Base-by-base conservation (phyloP, 2,329 filamentous ascomycete species). In the Fusarium heterosporum region DNA sequence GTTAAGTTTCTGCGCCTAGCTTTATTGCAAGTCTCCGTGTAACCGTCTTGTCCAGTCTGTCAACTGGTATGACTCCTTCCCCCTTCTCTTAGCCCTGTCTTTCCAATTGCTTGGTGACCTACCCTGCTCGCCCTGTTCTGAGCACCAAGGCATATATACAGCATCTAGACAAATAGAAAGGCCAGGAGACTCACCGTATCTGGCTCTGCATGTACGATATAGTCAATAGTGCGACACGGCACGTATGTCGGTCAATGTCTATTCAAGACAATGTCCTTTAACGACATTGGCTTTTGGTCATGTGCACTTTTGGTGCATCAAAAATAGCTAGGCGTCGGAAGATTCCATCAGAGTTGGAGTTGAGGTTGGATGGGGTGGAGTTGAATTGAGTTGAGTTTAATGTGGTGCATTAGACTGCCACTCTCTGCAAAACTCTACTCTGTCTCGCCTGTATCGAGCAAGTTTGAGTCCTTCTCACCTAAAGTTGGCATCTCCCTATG, bases 121-220 rank as follows among this genome's bases (percentile, higher is more conserved):
- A 64, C 69, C 58, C 62, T 61, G 69, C 63, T 57, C 69, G 69
- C 69, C 66, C 55, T 64, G 61, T 51, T 70, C 55, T 66, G 58
- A 14, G 26, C 39, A 57, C 26, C 32, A 14, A 55, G 55, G 39
- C 48, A 54, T 54, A 45, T 22, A 48, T 45, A 52, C 41, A 48
- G 46, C 26, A 45, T n/a, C 14, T 32, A 52, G 38, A 25, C 28
- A 17, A 54, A 12, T 11, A 49, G 34, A 40, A 28, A 41, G 50
- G 32, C 34, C 43, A 63, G 39, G 46, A 56, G 36, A 30, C 30
- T 69, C 61, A 63, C 57, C 64, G 59, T 58, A 60, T 56, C 49
- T 66, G 66, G 57, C 46, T 68, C 50, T 55, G 45, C 63, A 50
- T 68, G 62, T 66, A 64, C 55, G 32, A 34, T 34, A 34, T 34